These are phyloP conservation scores for Linnemannia exigua DNA, from an alignment of 192 early-diverging fungal species.

Conservation along the genomic window DNA sequence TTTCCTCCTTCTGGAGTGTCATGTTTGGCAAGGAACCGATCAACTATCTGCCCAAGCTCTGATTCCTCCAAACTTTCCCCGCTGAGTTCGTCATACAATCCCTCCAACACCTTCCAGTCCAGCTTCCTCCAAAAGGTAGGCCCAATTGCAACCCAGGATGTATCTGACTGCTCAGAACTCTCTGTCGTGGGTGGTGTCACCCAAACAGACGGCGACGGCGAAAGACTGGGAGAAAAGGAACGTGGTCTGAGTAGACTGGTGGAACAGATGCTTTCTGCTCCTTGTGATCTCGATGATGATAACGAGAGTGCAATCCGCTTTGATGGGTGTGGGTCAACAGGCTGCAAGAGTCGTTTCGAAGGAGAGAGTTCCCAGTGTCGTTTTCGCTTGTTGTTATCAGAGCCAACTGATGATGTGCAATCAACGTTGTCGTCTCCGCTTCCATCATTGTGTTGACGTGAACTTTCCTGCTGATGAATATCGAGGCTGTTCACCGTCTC, in stretches of 20 bases:
- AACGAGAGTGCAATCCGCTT: conserved; percentile 17
- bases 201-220: not conserved
- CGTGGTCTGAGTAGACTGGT: conserved; percentile 20
- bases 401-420: not conserved
- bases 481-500: not conserved
- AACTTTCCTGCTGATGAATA: not conserved
- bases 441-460: not conserved
- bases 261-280: not conserved
- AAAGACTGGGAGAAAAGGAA: conserved; percentile 11
- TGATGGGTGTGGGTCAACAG: not conserved
- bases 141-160: not conserved
- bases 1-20: conserved; percentile 9
- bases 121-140: conserved; percentile 17
- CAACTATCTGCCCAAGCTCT: conserved; percentile 15
- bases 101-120: conserved; percentile 41
- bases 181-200: not conserved
- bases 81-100: conserved; percentile 16
- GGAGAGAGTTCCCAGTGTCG: conserved; percentile 20
- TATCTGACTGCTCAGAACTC: not conserved
- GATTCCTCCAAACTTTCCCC: conserved; percentile 22
- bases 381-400: not conserved
- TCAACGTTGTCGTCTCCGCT: not conserved
- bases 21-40: conserved; percentile 30
- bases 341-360: conserved; percentile 2
- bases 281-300: not conserved